Conservation (phyloP, 495 filamentous ascomycete species). For the Aspergillus biplanus region DNA sequence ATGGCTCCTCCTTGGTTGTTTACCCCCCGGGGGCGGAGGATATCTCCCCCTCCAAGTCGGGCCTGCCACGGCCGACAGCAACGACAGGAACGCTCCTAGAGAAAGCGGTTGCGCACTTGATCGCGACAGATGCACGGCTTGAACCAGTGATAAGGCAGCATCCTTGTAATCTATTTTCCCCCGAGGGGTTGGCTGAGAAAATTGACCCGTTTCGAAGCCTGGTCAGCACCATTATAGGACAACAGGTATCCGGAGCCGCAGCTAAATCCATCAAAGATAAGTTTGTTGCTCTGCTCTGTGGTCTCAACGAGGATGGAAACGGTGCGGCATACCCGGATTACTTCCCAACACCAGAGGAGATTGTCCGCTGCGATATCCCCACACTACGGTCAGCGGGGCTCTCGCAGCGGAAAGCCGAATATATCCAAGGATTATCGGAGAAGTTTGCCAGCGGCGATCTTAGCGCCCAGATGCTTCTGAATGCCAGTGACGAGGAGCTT, state of each 20-base stretch:
- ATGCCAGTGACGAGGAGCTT: conserved; percentile 83
- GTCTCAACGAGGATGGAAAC: conserved; percentile 23
- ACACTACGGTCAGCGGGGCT: conserved; percentile 81
- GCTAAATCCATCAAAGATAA: conserved; percentile 84
- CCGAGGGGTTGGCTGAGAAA: conserved; percentile 78
- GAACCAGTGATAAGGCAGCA: conserved; percentile 72
- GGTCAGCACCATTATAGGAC: conserved; percentile 84
- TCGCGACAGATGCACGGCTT: conserved; percentile 74
- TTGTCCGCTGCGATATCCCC: conserved; percentile 60
- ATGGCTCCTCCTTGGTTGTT: conserved; percentile 69
- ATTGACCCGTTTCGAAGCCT: conserved; percentile 88
- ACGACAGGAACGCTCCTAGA: conserved; percentile 77
- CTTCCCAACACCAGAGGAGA: conserved; percentile 80
- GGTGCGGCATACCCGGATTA: conserved; percentile 28
- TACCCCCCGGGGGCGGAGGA: conserved; percentile 51
- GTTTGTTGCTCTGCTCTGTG: conserved; percentile 77
- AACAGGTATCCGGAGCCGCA: conserved; percentile 93
- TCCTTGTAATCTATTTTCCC: conserved; percentile 77
- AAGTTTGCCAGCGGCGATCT: conserved; percentile 79
- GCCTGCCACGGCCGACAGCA: conserved; percentile 51
- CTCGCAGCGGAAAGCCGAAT: conserved; percentile 92
- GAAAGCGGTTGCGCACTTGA: conserved; percentile 76
- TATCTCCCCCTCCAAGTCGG: conserved; percentile 62
- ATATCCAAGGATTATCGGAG: conserved; percentile 80
- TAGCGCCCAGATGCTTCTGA: conserved; percentile 70